Conservation (phyloP, 225 moss, liverwort and hornwort species). For the Bryum argenteum region DNA sequence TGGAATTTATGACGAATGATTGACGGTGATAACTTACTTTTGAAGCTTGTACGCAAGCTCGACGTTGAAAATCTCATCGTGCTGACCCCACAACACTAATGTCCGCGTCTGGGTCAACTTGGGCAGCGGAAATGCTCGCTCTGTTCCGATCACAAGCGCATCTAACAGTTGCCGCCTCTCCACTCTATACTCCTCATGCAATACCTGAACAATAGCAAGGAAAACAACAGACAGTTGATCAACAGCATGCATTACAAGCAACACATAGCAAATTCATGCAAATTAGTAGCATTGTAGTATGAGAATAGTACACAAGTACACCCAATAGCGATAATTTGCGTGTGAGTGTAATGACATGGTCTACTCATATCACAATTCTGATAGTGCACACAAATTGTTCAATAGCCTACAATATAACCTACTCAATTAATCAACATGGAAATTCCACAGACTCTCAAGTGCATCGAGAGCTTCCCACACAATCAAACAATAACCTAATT, state of each 20-base stretch:
- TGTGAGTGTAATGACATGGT: too few relatives aligned
- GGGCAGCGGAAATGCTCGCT: conserved; percentile 49
- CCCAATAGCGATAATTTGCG: too few relatives aligned
- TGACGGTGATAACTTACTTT: conserved; percentile 25
- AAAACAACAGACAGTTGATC: too few relatives aligned
- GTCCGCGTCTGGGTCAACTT: conserved; percentile 44
- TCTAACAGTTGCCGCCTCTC: conserved; percentile 51
- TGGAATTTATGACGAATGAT: neutral
- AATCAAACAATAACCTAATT: too few relatives aligned
- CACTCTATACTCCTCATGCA: conserved; percentile 41
- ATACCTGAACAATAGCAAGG: conserved; percentile 36
- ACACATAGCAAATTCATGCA: neutral
- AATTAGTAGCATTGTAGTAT: too few relatives aligned
- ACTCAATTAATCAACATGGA: too few relatives aligned
- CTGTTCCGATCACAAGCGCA: conserved; percentile 53
- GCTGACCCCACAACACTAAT: conserved; percentile 55
- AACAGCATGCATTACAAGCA: conserved; percentile 12
- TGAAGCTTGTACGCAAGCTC: conserved; percentile 50
- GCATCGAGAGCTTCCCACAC: too few relatives aligned
- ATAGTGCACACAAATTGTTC: too few relatives aligned
- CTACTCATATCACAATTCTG: too few relatives aligned
- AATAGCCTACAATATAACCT: too few relatives aligned
- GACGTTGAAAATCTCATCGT: conserved; percentile 45
- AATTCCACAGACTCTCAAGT: too few relatives aligned
- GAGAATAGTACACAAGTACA: too few relatives aligned